Evolutionary conservation across 352 stramenopile genomes (phyloP).

Genomic region (Phytophthora megakarya): DNA sequence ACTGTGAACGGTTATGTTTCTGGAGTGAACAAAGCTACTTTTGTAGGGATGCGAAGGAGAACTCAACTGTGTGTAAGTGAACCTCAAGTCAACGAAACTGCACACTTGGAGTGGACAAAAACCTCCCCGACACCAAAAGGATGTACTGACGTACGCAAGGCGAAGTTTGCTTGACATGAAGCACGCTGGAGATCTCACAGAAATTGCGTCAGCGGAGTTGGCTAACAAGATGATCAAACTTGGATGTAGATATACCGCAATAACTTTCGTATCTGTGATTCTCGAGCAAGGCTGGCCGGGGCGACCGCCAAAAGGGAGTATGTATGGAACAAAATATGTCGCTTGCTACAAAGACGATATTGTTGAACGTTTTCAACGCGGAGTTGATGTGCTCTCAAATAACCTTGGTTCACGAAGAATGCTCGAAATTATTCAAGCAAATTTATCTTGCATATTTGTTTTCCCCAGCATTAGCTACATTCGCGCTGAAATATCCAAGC

Average conservation of each 20-base stretch:
- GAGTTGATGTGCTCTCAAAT: not conserved
- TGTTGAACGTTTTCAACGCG: not conserved
- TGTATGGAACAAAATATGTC: not conserved
- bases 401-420: not conserved
- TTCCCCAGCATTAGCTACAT: too few species aligned
- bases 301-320: not conserved
- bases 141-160: not conserved
- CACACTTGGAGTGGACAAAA: too few species aligned
- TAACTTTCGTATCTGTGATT: not conserved
- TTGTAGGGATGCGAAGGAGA: not conserved
- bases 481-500: too few species aligned
- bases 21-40: not conserved
- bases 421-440: not conserved
- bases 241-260: too few species aligned
- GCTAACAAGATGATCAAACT: not conserved
- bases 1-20: not conserved
- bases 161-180: not conserved
- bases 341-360: not conserved
- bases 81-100: too few species aligned
- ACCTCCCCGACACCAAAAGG: too few species aligned
- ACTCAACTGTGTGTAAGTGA: too few species aligned
- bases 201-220: not conserved
- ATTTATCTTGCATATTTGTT: not conserved
- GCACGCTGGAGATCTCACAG: not conserved
- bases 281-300: not conserved